These are phyloP conservation scores for Thuja plicata DNA, from an alignment of 83 land plant species.

Conservation along the genomic window DNA sequence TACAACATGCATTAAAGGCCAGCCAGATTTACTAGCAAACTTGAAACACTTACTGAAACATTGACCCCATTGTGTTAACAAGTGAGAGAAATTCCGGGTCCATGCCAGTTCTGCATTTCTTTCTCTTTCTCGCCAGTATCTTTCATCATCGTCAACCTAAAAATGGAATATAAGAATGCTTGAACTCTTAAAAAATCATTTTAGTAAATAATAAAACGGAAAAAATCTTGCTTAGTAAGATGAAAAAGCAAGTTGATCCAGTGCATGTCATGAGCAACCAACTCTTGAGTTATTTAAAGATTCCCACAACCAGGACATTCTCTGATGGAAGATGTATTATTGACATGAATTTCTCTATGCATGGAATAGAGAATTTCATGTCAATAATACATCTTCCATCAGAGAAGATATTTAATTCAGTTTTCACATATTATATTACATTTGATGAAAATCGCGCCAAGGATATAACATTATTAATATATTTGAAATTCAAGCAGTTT, in stretches of 20 bases:
- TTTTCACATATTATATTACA: not conserved
- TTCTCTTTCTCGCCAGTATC: not conserved
- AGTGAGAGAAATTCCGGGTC: conserved; percentile 6
- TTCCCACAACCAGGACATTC: not conserved
- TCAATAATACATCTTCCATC: not conserved
- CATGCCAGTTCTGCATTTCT: not conserved
- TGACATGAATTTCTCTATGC: too few relatives aligned
- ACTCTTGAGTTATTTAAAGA: not conserved
- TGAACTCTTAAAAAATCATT: not conserved
- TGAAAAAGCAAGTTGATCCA: not conserved
- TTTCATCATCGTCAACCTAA: conserved; percentile 9
- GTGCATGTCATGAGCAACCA: not conserved
- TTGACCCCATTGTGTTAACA: conserved; percentile 6
- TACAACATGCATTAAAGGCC: not conserved
- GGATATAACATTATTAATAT: not conserved
- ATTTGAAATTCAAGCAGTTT: not conserved
- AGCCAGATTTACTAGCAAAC: not conserved
- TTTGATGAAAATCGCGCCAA: not conserved
- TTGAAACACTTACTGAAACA: not conserved
- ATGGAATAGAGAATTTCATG: not conserved
- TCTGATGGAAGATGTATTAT: too few relatives aligned
- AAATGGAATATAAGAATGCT: not conserved
- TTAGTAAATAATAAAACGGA: not conserved
- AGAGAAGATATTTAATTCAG: not conserved
- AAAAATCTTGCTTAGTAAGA: not conserved